Evolutionary conservation across 2,329 filamentous ascomycete genomes (phyloP), one percentile per base, ranked within the genome.

Genomic region (Phoma herbarum): DNA sequence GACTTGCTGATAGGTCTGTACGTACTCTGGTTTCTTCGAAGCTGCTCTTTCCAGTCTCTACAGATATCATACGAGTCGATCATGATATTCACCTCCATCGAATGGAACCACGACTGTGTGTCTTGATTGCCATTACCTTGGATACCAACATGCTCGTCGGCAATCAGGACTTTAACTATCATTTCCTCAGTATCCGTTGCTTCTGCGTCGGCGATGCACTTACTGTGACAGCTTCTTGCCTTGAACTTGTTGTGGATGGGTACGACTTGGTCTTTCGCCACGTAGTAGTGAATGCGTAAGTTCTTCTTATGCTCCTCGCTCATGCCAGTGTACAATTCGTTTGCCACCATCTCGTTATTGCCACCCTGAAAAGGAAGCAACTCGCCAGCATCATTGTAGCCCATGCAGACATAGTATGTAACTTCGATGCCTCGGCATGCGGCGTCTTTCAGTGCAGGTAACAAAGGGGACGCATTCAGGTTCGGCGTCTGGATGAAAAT

Each of bases 401-500:
- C 90, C 0, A 93, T 83, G 63, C 89, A 92, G 1, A 92, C 82
- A 62, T 91, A 93, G 71, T 87, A 88, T 0, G 84, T 87, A 0
- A 93, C 86, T 49, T 87, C 79, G 0, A 93, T 76, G 0, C 90
- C 90, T 1, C 90, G 81, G 59, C 86, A 82, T n/a, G 88, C 83
- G 0, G 91, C 90, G 3, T 82, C 83, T 0, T 84, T 70, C 3
- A 93, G 83, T 1, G 87, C 88, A 0, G 86, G 84, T 0, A 92
- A 68, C 0, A 93, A 78, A 0, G 86, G 88, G 56, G 85, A 84
- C 0, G 90, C 90, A 67, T 94, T 94, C 35, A 94, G 82, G 22
- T 91, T 89, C 0, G 91, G 91, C 0, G 89, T 88, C 73, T 93
- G 90, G 57, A 94, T 92, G 68, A 93, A 92, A n/a, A 93, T 83